A percentile compares a stretch with the other conserved stretches of the same genome.
Evolutionary conservation across 495 filamentous ascomycete species (phyloP).

Genomic region (Talaromyces wortmannii): DNA sequence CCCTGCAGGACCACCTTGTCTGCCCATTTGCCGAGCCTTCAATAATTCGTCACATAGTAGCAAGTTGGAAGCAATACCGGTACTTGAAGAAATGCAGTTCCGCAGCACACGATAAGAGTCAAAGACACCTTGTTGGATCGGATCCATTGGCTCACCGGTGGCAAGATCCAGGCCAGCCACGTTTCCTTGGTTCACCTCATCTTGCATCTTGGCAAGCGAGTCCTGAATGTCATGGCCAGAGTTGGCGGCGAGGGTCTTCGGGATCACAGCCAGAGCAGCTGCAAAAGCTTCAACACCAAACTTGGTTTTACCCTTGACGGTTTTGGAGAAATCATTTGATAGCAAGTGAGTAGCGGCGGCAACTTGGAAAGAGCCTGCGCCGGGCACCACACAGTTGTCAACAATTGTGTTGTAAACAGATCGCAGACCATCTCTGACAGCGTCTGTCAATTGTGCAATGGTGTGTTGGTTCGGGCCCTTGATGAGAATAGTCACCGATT

Average conservation of each 20-base stretch:
- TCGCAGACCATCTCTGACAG: slow-evolving; percentile 90
- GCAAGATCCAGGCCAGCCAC: slow-evolving; percentile 78
- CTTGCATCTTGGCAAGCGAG: slow-evolving; percentile 73
- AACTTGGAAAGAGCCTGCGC: slow-evolving; percentile 93
- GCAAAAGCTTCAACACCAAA: slow-evolving; percentile 92
- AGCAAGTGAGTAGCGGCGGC: slow-evolving; percentile 86
- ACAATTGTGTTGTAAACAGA: slow-evolving; percentile 99
- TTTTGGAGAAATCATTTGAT: slow-evolving; percentile 73
- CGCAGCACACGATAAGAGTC: slow-evolving; percentile 93
- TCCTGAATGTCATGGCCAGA: slow-evolving; percentile 96
- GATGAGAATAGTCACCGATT: slow-evolving; percentile 97
- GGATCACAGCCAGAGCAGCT: slow-evolving; percentile 87
- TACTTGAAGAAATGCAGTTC: slow-evolving; percentile 88
- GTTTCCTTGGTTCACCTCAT: slow-evolving; percentile 80
- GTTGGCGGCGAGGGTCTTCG: slow-evolving; percentile 95
- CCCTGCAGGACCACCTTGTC: slow-evolving; percentile 31
- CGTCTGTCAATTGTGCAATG: slow-evolving; percentile 92
- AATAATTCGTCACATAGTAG: slow-evolving; percentile 94
- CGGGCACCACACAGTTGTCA: slow-evolving; percentile 88
- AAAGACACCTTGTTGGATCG: slow-evolving; percentile 85
- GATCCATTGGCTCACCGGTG: slow-evolving; percentile 91
- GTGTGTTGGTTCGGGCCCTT: slow-evolving; percentile 97
- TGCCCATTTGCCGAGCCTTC: slow-evolving; percentile 92
- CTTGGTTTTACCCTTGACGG: slow-evolving; percentile 94
- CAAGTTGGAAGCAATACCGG: slow-evolving; percentile 91